Evolutionary conservation across 371 early-diverging fungal species (phyloP).

Genomic region (Mucor circinelloides): DNA sequence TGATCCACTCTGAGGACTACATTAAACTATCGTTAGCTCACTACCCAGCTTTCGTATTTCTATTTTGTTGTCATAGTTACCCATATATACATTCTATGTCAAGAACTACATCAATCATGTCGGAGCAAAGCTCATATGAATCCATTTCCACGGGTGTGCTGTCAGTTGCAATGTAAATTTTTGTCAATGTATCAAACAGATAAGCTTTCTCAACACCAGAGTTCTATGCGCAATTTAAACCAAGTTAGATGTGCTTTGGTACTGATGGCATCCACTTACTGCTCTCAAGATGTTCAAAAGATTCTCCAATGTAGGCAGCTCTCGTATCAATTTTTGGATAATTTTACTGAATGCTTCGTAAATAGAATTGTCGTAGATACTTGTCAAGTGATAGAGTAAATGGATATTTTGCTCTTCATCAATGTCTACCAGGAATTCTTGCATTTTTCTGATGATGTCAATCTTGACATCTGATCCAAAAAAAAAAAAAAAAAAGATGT

Average conservation of each 20-base stretch:
- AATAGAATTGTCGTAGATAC: slow-evolving; percentile 94
- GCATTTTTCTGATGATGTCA: slow-evolving; percentile 87
- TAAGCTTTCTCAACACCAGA: slow-evolving; percentile 96
- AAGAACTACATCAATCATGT: slow-evolving; percentile 95
- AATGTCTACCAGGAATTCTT: slow-evolving; percentile 81
- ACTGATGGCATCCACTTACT: slow-evolving; percentile 45
- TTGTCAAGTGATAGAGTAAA: slow-evolving; percentile 85
- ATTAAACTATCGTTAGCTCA: slow-evolving; percentile 71
- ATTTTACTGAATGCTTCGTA: slow-evolving; percentile 96
- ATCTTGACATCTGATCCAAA: slow-evolving; percentile 77
- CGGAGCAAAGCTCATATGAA: slow-evolving; percentile 89
- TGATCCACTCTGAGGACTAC: slow-evolving; percentile 18
- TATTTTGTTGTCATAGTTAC: slow-evolving; percentile 90
- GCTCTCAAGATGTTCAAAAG: slow-evolving; percentile 90
- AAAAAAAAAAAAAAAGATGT: neutral
- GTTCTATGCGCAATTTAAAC: slow-evolving; percentile 68
- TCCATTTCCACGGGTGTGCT: slow-evolving; percentile 93
- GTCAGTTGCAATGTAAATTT: slow-evolving; percentile 95
- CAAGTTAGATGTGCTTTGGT: slow-evolving; percentile 40
- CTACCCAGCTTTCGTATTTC: slow-evolving; percentile 88
- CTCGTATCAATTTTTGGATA: slow-evolving; percentile 88
- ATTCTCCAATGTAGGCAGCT: slow-evolving; percentile 88
- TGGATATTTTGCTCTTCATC: slow-evolving; percentile 73
- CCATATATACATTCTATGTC: slow-evolving; percentile 85
- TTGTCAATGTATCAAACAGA: slow-evolving; percentile 86